Percentiles rank a stretch among this genome's conserved stretches.
phyloP scores from a whole-genome alignment of 148 eudicot species.

The Polygonum maritimum region DNA sequence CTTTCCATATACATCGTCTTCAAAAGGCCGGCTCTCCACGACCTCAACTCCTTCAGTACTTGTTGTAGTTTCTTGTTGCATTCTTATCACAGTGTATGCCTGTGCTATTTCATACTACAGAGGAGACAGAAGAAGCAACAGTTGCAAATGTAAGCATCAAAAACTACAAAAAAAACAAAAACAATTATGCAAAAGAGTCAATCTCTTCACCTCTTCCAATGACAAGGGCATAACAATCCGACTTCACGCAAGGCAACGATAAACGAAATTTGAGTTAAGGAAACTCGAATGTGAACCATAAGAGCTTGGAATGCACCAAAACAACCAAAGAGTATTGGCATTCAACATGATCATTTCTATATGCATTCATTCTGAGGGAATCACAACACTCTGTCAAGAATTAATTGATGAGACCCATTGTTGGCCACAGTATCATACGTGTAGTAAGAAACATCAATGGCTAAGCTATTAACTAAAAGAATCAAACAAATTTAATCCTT shows the following conservation, averaged over 20 bases:
- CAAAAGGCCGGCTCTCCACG: slow-evolving; percentile 41
- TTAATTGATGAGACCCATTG: background rate
- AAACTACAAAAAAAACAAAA: background rate
- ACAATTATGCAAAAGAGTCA: background rate
- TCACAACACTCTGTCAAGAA: background rate
- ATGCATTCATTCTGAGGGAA: background rate
- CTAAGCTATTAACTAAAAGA: background rate
- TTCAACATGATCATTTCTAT: background rate
- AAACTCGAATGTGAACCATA: slow-evolving; percentile 3
- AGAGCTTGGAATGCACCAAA: background rate
- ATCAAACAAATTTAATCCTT: background rate
- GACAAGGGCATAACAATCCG: slow-evolving; percentile 78
- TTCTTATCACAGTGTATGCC: slow-evolving; percentile 51
- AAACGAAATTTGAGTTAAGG: slow-evolving; percentile 19
- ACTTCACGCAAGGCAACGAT: slow-evolving; percentile 21
- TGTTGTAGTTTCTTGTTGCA: slow-evolving; percentile 50
- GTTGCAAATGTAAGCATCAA: background rate
- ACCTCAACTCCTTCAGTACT: slow-evolving; percentile 58
- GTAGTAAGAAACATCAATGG: background rate
- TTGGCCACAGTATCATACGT: background rate
- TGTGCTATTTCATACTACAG: slow-evolving; percentile 68
- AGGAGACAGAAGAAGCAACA: background rate
- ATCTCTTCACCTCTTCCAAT: slow-evolving; percentile 47
- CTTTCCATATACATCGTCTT: slow-evolving; percentile 48
- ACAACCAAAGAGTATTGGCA: background rate